Evolutionary conservation across 495 filamentous ascomycete genomes (phyloP).

Genomic region (Glonium stellatum): DNA sequence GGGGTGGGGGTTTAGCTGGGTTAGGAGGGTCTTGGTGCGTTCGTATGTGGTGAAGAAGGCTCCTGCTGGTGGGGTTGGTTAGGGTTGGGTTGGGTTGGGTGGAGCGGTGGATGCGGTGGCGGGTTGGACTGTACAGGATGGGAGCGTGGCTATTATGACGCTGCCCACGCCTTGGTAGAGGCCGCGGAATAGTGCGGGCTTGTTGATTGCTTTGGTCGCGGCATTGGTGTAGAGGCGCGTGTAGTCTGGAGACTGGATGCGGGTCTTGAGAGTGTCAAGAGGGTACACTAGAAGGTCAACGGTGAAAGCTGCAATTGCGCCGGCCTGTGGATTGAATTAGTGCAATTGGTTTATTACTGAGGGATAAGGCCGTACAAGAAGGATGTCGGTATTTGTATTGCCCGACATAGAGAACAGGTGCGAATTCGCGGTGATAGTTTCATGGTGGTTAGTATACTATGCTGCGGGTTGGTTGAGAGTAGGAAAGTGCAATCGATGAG

Average conservation of each 20-base stretch:
- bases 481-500: not conserved
- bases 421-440: not conserved
- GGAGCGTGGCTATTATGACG: constrained; percentile 79
- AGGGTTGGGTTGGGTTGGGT: not conserved
- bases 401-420: constrained; percentile 4
- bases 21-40: constrained; percentile 55
- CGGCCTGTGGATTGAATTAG: constrained; percentile 29
- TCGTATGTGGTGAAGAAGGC: constrained; percentile 91
- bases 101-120: not conserved
- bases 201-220: constrained; percentile 46
- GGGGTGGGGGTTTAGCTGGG: constrained; percentile 39
- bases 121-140: constrained; percentile 55
- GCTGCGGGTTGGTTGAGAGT: not conserved
- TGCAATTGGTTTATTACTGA: not conserved
- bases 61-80: constrained; percentile 54
- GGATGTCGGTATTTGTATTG: constrained; percentile 9
- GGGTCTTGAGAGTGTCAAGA: constrained; percentile 43
- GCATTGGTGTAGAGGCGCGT: constrained; percentile 52
- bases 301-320: constrained; percentile 39
- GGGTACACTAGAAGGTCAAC: constrained; percentile 41
- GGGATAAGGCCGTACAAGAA: not conserved
- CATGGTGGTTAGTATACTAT: not conserved
- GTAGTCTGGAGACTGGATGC: constrained; percentile 72
- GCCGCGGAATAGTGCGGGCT: constrained; percentile 57
- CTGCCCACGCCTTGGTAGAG: constrained; percentile 86